These are phyloP conservation scores for Dothistroma pini DNA, from an alignment of 2,329 filamentous ascomycete species.

Conservation along the genomic window DNA sequence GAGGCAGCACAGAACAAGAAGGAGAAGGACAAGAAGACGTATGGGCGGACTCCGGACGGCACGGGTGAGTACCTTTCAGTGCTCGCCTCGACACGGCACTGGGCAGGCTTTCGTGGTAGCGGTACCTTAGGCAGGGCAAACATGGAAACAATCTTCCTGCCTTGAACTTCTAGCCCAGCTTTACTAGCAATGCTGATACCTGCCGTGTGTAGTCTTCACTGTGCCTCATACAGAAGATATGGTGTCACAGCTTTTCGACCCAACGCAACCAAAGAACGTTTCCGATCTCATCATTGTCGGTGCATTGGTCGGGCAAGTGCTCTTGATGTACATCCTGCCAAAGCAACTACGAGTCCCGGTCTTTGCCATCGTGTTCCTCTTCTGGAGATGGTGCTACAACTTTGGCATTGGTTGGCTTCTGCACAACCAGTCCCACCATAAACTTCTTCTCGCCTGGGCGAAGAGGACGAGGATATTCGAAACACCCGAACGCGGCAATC, in stretches of 20 bases:
- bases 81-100: constrained; percentile 5
- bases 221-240: constrained; percentile 97
- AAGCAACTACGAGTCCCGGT: constrained; percentile 65
- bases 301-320: constrained; percentile 71
- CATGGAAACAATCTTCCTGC: constrained; percentile 3
- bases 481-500: constrained; percentile 75
- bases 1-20: constrained; percentile 46
- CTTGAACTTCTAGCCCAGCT: constrained; percentile 1
- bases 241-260: constrained; percentile 95
- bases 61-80: constrained; percentile 62
- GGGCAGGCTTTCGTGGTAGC: constrained; percentile 11
- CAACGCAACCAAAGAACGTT: constrained; percentile 90
- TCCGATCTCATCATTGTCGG: constrained; percentile 77
- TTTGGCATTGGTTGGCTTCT: constrained; percentile 87
- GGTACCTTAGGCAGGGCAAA: constrained; percentile 14
- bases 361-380: constrained; percentile 80
- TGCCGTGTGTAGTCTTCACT: constrained; percentile 68
- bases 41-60: constrained; percentile 85
- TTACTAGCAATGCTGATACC: constrained; percentile 26
- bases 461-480: constrained; percentile 83
- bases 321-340: constrained; percentile 71
- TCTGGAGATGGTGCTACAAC: constrained; percentile 93
- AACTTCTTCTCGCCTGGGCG: constrained; percentile 81
- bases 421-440: constrained; percentile 84
- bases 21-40: constrained; percentile 68